Conservation (phyloP, 805 yeast species). For the Wickerhamomyces queroliae region DNA sequence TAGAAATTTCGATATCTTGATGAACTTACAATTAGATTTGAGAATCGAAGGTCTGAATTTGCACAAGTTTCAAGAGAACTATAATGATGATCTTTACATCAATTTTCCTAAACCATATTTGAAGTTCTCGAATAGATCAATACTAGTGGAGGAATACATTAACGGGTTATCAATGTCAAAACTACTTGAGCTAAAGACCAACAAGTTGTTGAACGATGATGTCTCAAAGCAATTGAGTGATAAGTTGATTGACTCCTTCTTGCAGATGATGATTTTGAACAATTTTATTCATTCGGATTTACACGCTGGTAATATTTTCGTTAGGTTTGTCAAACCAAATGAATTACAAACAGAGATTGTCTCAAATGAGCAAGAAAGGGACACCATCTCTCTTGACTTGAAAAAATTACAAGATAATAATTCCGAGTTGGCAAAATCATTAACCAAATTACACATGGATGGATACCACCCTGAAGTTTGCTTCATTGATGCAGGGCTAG, state of each 20-base stretch:
- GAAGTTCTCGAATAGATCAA: slow-evolving; percentile 57
- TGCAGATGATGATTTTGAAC: slow-evolving; percentile 88
- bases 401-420: slow-evolving; percentile 16
- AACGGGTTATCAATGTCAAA: slow-evolving; percentile 78
- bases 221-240: slow-evolving; percentile 70
- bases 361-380: slow-evolving; percentile 16
- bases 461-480: slow-evolving; percentile 83
- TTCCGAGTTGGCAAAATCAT: slow-evolving; percentile 39
- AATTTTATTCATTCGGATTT: slow-evolving; percentile 95
- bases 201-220: slow-evolving; percentile 33
- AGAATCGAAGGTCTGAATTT: slow-evolving; percentile 86
- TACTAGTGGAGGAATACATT: slow-evolving; percentile 81
- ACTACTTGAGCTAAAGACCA: slow-evolving; percentile 40
- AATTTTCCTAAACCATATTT: slow-evolving; percentile 78
- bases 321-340: slow-evolving; percentile 53
- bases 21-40: slow-evolving; percentile 85
- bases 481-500: slow-evolving; percentile 88
- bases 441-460: slow-evolving; percentile 40
- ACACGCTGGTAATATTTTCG: slow-evolving; percentile 93
- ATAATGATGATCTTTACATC: slow-evolving; percentile 49
- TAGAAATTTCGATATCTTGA: slow-evolving; percentile 75
- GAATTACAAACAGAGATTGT: slow-evolving; percentile 23
- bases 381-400: slow-evolving; percentile 16
- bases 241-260: slow-evolving; percentile 83
- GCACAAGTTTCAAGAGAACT: slow-evolving; percentile 64